Percentiles rank a stretch among this genome's conserved stretches.
These are phyloP conservation scores for Solanum bulbocastanum DNA, from an alignment of 257 asterid genomes.

Conservation along the genomic window DNA sequence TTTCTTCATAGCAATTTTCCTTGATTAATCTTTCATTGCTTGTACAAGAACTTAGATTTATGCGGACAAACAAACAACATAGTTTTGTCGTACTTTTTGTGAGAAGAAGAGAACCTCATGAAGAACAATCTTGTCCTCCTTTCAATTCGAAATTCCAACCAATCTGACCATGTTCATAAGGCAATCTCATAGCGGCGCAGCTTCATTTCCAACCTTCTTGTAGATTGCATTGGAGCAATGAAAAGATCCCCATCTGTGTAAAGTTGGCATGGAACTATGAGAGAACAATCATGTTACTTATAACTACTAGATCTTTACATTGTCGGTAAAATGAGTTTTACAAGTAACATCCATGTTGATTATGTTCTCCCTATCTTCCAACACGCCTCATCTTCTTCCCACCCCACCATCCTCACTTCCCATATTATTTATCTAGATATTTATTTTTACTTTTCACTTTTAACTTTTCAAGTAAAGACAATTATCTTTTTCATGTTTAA, in stretches of 20 bases:
- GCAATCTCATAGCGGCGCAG: conserved; percentile 33
- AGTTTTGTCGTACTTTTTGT: conserved; percentile 7
- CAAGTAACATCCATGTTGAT: not conserved
- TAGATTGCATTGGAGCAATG: conserved; percentile 19
- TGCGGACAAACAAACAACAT: not conserved
- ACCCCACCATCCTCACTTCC: not conserved
- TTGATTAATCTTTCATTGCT: not conserved
- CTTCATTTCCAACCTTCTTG: conserved; percentile 11
- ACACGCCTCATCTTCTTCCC: not conserved
- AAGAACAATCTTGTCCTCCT: conserved; percentile 33
- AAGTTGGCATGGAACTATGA: not conserved
- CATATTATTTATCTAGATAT: not conserved
- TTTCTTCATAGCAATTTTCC: conserved; percentile 28
- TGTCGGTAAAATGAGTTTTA: not conserved
- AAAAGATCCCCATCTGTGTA: conserved; percentile 41
- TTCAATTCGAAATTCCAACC: conserved; percentile 33
- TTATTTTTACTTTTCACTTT: too few relatives aligned
- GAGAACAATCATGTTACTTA: not conserved
- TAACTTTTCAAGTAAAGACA: too few relatives aligned
- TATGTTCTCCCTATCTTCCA: not conserved
- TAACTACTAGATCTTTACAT: not conserved
- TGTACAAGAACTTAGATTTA: not conserved
- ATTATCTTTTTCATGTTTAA: too few relatives aligned
- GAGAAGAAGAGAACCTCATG: conserved; percentile 37
- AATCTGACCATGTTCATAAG: conserved; percentile 44